phyloP scores from a whole-genome alignment of 2,329 filamentous ascomycete species.

The Exophiala sideris region DNA sequence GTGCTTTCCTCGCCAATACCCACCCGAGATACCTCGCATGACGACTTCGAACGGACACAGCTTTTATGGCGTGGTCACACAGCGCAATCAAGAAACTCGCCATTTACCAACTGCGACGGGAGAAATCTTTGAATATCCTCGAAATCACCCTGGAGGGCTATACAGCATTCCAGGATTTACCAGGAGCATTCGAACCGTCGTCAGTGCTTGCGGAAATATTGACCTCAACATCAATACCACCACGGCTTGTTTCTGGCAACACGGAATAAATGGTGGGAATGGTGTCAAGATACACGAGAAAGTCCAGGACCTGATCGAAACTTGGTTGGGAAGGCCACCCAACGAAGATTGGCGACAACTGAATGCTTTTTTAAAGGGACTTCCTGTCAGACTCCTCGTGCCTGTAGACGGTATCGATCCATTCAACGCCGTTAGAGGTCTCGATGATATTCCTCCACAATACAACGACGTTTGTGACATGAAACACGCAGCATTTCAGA shows the following conservation, averaged over 20 bases:
- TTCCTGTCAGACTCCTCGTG: too few species aligned
- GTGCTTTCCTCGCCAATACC: not conserved
- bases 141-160: not conserved
- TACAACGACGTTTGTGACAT: not conserved
- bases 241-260: conserved; percentile 1
- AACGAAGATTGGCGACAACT: too few species aligned
- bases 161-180: not conserved
- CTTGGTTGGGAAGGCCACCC: not conserved
- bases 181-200: not conserved
- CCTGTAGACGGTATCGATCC: too few species aligned
- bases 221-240: conserved; percentile 10
- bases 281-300: not conserved
- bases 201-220: not conserved
- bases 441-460: not conserved
- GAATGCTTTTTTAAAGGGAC: too few species aligned
- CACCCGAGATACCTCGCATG: not conserved
- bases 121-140: too few species aligned
- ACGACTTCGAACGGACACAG: not conserved
- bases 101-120: not conserved
- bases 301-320: not conserved
- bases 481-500: not conserved
- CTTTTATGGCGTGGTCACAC: not conserved
- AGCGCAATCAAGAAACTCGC: not conserved
- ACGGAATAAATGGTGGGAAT: not conserved
- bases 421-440: not conserved